These are phyloP conservation scores for Hanseniaspora guilliermondii DNA, from an alignment of 805 yeast species.

Conservation along the genomic window DNA sequence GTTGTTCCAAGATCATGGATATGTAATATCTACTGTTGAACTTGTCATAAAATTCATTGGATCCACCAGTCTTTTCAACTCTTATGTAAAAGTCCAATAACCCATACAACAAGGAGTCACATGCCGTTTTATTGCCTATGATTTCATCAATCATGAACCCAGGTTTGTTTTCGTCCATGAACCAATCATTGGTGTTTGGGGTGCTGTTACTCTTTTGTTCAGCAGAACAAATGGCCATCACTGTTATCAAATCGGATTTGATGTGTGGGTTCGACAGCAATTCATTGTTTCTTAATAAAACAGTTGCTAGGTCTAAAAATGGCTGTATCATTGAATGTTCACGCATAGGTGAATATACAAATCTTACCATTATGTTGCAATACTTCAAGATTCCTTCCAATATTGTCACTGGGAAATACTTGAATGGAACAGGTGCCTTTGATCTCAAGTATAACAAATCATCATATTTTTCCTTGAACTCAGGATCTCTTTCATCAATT, in stretches of 20 bases:
- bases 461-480: conserved; percentile 55
- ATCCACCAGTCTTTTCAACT: conserved; percentile 91
- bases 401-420: conserved; percentile 71
- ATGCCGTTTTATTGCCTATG: conserved; percentile 49
- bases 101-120: conserved; percentile 61
- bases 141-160: conserved; percentile 66
- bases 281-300: conserved; percentile 72
- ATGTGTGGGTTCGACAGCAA: conserved; percentile 84
- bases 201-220: conserved; percentile 29
- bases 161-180: conserved; percentile 27
- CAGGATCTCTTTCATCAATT: conserved; percentile 38
- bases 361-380: conserved; percentile 48
- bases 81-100: conserved; percentile 82
- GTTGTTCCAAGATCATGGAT: conserved; percentile 64
- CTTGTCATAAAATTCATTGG: conserved; percentile 90
- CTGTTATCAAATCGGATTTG: conserved; percentile 71
- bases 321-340: conserved; percentile 39
- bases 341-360: conserved; percentile 45
- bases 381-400: conserved; percentile 72
- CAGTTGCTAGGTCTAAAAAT: conserved; percentile 60
- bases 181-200: conserved; percentile 1
- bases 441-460: conserved; percentile 58
- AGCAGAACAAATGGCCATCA: conserved; percentile 61
- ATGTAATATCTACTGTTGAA: conserved; percentile 83
- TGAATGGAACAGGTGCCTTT: conserved; percentile 63